Percentiles rank a stretch among this genome's conserved stretches.
These are phyloP conservation scores for Aureobasidium zeae DNA, from an alignment of 2,329 filamentous ascomycete genomes.

Conservation along the genomic window DNA sequence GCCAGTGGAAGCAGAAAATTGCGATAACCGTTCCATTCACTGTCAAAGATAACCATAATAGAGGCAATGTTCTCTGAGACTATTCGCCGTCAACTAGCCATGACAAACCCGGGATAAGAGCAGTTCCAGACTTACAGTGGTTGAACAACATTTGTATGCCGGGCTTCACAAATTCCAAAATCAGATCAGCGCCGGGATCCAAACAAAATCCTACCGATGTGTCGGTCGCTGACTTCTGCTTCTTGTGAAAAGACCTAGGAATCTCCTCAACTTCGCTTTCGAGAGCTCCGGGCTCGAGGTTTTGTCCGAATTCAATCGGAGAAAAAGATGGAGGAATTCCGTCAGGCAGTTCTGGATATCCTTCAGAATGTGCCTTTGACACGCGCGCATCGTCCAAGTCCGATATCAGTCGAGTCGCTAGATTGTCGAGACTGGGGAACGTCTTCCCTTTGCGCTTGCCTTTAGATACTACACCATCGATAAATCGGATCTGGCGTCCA, in stretches of 20 bases:
- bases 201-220: background rate
- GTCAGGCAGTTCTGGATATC: background rate
- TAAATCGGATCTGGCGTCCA: slow-evolving; percentile 31
- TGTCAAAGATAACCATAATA: slow-evolving; percentile 35
- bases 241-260: background rate
- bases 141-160: slow-evolving; percentile 9
- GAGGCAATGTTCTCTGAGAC: slow-evolving; percentile 31
- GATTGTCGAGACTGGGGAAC: background rate
- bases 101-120: background rate
- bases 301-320: too few relatives aligned
- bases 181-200: background rate
- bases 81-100: background rate
- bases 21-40: slow-evolving; percentile 31
- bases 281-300: too few relatives aligned
- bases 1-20: slow-evolving; percentile 35
- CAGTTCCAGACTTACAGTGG: background rate
- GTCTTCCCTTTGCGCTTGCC: slow-evolving; percentile 23
- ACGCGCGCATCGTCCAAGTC: background rate
- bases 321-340: too few relatives aligned
- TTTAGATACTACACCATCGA: slow-evolving; percentile 24
- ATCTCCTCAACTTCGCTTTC: too few relatives aligned
- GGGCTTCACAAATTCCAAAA: slow-evolving; percentile 2
- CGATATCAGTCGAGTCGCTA: background rate
- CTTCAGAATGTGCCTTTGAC: too few relatives aligned
- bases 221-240: background rate